These are phyloP conservation scores for Pythium chondricola DNA, from an alignment of 352 stramenopile species.

Conservation along the genomic window DNA sequence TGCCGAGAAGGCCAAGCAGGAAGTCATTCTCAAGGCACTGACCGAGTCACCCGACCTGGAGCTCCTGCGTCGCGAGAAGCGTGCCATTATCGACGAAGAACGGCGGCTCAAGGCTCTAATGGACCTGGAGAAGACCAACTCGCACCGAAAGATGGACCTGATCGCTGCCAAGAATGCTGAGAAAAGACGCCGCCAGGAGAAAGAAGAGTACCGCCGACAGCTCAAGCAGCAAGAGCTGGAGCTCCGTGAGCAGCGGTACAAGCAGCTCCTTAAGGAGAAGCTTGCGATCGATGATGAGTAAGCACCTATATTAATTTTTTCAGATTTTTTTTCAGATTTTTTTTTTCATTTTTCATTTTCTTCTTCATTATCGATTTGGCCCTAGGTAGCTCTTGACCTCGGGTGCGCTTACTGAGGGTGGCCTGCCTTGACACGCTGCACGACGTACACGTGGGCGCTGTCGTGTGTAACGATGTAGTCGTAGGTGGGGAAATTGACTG, in stretches of 20 bases:
- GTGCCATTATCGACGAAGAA: conserved; percentile 93
- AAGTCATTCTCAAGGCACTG: conserved; percentile 90
- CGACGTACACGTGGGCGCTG: conserved; percentile 59
- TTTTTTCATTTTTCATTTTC: not conserved
- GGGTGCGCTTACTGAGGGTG: not conserved
- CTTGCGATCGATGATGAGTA: conserved; percentile 48
- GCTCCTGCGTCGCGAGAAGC: conserved; percentile 88
- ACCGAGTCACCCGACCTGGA: conserved; percentile 89
- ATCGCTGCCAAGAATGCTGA: conserved; percentile 88
- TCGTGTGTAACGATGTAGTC: conserved; percentile 67
- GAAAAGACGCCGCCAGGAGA: conserved; percentile 85
- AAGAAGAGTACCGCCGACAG: conserved; percentile 75
- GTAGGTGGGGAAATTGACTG: conserved; percentile 62
- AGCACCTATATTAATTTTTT: not conserved
- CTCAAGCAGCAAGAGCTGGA: conserved; percentile 65
- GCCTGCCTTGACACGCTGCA: conserved; percentile 45
- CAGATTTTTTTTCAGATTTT: not conserved
- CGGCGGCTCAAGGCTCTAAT: conserved; percentile 90
- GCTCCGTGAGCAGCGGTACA: conserved; percentile 58
- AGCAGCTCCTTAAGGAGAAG: conserved; percentile 75
- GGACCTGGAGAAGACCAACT: conserved; percentile 92
- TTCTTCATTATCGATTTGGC: not conserved
- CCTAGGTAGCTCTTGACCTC: not conserved
- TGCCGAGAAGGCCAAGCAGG: conserved; percentile 85
- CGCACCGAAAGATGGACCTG: conserved; percentile 88